A percentile compares a stretch with the other conserved stretches of the same genome.
Conservation (phyloP, 352 stramenopile genomes). For the Globisporangium spinosum region DNA sequence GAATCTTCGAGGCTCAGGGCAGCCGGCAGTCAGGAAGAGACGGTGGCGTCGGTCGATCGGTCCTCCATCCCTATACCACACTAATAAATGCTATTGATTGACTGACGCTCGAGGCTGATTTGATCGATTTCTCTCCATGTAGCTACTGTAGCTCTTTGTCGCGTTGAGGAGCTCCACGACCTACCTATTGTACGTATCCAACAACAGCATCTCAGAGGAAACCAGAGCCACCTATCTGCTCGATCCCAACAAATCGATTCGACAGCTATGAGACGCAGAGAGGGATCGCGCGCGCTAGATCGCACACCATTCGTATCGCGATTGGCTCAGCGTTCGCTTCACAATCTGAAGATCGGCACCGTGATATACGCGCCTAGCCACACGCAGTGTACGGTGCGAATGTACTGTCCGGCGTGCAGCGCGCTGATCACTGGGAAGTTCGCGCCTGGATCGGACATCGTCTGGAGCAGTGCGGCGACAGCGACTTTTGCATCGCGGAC, state of each 20-base stretch:
- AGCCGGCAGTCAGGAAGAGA: background rate
- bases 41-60: background rate
- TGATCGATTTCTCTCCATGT: background rate
- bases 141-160: background rate
- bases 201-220: no score
- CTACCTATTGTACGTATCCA: no score
- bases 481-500: background rate
- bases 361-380: background rate
- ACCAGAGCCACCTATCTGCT: no score
- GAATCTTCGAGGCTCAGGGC: background rate
- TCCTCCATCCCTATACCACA: constrained; percentile 8
- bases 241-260: background rate
- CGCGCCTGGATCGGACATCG: background rate
- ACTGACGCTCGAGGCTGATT: constrained; percentile 3
- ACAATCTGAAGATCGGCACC: background rate
- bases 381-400: background rate
- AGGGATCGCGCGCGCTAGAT: background rate
- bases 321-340: background rate
- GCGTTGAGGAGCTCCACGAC: background rate
- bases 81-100: constrained; percentile 19
- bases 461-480: background rate
- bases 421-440: background rate
- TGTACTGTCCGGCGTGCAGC: background rate
- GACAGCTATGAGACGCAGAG: background rate
- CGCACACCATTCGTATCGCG: background rate